These are phyloP conservation scores for Termitomyces bulborhizus DNA, from an alignment of 768 basidiomycete species.

Conservation along the genomic window DNA sequence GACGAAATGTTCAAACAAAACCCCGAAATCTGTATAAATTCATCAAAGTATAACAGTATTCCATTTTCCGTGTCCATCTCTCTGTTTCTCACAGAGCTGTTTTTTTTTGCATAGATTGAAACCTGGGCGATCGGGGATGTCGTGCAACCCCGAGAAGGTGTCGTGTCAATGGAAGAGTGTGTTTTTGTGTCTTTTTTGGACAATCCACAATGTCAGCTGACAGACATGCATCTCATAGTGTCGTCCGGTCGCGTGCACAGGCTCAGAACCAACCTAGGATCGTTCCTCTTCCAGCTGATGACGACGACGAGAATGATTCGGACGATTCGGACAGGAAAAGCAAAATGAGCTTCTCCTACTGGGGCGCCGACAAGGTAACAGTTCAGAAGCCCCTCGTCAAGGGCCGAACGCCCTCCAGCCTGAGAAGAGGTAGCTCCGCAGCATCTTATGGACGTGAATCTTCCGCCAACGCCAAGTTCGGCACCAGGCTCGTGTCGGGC, in stretches of 20 bases:
- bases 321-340: constrained; percentile 86
- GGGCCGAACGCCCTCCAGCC: constrained; percentile 29
- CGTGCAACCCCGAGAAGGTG: constrained; percentile 69
- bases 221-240: constrained; percentile 31
- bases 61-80: background rate
- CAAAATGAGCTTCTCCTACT: constrained; percentile 93
- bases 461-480: constrained; percentile 91
- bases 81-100: background rate
- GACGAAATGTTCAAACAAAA: constrained; percentile 68
- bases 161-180: constrained; percentile 89
- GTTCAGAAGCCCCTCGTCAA: constrained; percentile 73
- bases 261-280: constrained; percentile 57
- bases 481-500: constrained; percentile 67
- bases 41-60: constrained; percentile 52
- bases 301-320: constrained; percentile 54
- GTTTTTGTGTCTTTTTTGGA: constrained; percentile 20
- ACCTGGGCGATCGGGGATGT: constrained; percentile 82
- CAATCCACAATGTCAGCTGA: background rate
- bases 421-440: constrained; percentile 35
- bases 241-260: constrained; percentile 64
- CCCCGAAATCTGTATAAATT: constrained; percentile 94
- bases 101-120: constrained; percentile 52
- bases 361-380: constrained; percentile 89
- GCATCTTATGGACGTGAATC: constrained; percentile 74
- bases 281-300: constrained; percentile 64